Evolutionary conservation across 2,329 filamentous ascomycete species (phyloP).

Genomic region (Scortechinia acanthostroma): DNA sequence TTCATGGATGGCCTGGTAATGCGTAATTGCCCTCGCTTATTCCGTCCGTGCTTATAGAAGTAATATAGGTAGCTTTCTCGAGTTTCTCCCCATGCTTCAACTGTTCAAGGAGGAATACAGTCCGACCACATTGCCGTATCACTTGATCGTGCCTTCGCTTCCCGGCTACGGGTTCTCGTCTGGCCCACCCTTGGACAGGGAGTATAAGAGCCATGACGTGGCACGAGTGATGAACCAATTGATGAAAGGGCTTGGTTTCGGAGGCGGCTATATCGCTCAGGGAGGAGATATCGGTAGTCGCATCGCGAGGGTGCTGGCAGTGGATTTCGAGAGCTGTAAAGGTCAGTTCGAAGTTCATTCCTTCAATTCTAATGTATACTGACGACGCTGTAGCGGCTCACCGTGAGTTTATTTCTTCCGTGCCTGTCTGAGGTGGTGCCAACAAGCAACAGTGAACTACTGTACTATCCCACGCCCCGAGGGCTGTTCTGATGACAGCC

Average conservation of each 20-base stretch:
- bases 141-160: slow-evolving; percentile 45
- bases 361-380: neutral
- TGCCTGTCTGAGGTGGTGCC: slow-evolving; percentile 4
- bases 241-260: slow-evolving; percentile 43
- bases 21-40: neutral
- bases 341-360: slow-evolving; percentile 18
- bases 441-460: slow-evolving; percentile 8
- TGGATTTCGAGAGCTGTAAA: slow-evolving; percentile 33
- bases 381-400: neutral
- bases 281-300: slow-evolving; percentile 46
- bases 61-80: slow-evolving; percentile 32
- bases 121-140: slow-evolving; percentile 40
- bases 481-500: slow-evolving; percentile 8
- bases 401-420: neutral
- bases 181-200: slow-evolving; percentile 30
- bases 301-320: slow-evolving; percentile 30
- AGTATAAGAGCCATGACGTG: slow-evolving; percentile 29
- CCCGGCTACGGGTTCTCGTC: slow-evolving; percentile 44
- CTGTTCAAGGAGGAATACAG: slow-evolving; percentile 36
- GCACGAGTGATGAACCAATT: slow-evolving; percentile 37
- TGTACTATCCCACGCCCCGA: slow-evolving; percentile 7
- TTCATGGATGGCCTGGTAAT: slow-evolving; percentile 47
- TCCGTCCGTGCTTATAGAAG: too few relatives aligned
- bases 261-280: slow-evolving; percentile 39
- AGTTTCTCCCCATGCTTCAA: slow-evolving; percentile 43